phyloP scores from a whole-genome alignment of 1,139 yeast genomes.

The Starmera stellimalicola region DNA sequence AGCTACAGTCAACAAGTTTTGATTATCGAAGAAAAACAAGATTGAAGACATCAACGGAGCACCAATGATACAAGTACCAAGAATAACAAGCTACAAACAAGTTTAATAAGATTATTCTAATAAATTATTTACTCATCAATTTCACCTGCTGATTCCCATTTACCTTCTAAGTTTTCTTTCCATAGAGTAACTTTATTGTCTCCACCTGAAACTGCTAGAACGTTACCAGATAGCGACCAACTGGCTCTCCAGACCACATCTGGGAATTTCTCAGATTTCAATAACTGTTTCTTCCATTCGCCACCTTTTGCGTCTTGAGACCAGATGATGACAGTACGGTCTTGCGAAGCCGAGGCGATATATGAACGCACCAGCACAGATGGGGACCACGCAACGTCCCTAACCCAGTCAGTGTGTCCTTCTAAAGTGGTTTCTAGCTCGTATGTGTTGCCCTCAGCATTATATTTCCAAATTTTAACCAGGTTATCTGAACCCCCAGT shows the following conservation, averaged over 20 bases:
- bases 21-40: too few relatives aligned
- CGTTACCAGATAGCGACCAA: conserved; percentile 94
- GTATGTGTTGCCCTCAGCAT: conserved; percentile 47
- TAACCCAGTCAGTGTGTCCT: conserved; percentile 96
- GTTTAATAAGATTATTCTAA: neutral
- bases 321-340: conserved; percentile 92
- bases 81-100: too few relatives aligned
- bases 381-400: conserved; percentile 98
- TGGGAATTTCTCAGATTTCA: conserved; percentile 78
- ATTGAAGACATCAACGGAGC: too few relatives aligned
- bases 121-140: conserved; percentile 53
- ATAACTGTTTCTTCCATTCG: conserved; percentile 71
- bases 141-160: conserved; percentile 95
- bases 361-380: conserved; percentile 78
- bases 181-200: conserved; percentile 93
- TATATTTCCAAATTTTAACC: conserved; percentile 83
- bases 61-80: too few relatives aligned
- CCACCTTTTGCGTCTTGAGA: conserved; percentile 60
- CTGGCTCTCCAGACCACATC: conserved; percentile 98
- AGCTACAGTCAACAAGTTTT: conserved; percentile 43
- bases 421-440: conserved; percentile 67
- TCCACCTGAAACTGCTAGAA: conserved; percentile 92
- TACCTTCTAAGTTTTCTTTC: conserved; percentile 90
- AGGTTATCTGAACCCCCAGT: conserved; percentile 94
- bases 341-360: conserved; percentile 98